Base-by-base conservation (phyloP, 495 filamentous ascomycete genomes). In the Penicillium nucicola region DNA sequence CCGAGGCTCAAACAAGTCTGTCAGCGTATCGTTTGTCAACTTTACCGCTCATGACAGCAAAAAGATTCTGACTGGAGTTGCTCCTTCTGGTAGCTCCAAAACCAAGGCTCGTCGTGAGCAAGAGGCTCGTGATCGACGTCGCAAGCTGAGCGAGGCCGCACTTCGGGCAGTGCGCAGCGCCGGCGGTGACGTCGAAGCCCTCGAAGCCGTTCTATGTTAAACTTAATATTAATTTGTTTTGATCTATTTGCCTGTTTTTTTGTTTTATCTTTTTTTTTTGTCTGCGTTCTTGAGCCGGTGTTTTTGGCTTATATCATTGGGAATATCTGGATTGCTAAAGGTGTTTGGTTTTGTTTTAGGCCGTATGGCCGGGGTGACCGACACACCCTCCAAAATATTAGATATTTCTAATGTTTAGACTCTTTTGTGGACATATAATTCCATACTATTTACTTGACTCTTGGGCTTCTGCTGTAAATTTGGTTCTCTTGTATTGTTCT, bases 21-120 rank as follows among this genome's bases (percentile, higher is more conserved):
- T 73, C 22, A 71, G 64, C 9, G 81, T 86, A 34, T 84, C 83
- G 1, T 98, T 98, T 60, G 89, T 95, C 47, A 97, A 97, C 66
- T 96, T 85, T 70, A 96, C 91, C n/a, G 82, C 90, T 0, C 62
- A 77, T 12, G 95, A 98, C 66, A 85, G 82, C 64, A 74, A 77
- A 31, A 83, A 84, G 63, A 89, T 98, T 17, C 78, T 98, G 62
- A 89, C 82, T 13, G 92, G 92, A 5, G 93, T 98, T 9, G 93
- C 93, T 43, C 93, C 93, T 12, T 88, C 83, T 42, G 93, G 93
- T 31, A 89, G 84, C 57, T 87, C 83, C 42, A 97, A 97, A 78
- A 98, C 93, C 22, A 97, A 96, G 62, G 90, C 90, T 39, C 71
- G 92, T 35, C 72, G 93, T 50, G 93, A 97, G 71, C 83, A 86